Evolutionary conservation across 331 rosid species (phyloP).

Genomic region (Saraca asoca): DNA sequence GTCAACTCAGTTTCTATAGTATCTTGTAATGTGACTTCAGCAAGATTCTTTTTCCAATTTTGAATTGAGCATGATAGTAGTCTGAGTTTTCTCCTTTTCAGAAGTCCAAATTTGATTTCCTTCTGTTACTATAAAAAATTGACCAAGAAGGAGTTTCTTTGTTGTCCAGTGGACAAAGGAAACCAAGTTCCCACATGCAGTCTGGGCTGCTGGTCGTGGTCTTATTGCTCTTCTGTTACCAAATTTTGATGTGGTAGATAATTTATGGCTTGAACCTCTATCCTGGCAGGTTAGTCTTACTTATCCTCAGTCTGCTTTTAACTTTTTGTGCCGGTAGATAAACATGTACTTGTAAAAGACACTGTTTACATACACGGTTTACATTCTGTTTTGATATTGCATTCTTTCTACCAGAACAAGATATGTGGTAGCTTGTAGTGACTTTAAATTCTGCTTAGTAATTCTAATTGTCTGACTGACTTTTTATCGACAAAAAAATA

Average conservation of each 20-base stretch:
- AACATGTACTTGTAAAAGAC: neutral
- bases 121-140: conserved; percentile 34
- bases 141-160: conserved; percentile 27
- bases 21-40: conserved; percentile 28
- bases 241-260: conserved; percentile 82
- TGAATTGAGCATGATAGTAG: conserved; percentile 5
- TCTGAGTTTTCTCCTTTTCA: conserved; percentile 20
- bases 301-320: conserved; percentile 22
- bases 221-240: conserved; percentile 83
- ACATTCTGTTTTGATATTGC: neutral
- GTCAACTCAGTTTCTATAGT: conserved; percentile 17
- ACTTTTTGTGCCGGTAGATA: neutral
- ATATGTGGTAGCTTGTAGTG: conserved; percentile 11
- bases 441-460: neutral
- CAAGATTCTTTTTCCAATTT: conserved; percentile 32
- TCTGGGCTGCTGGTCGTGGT: conserved; percentile 98
- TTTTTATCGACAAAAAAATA: no score
- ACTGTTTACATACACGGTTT: neutral
- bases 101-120: conserved; percentile 28
- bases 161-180: conserved; percentile 84
- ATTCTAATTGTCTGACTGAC: conserved; percentile 2
- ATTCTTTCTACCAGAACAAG: conserved; percentile 6
- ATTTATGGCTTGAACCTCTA: conserved; percentile 93
- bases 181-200: conserved; percentile 91
- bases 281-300: conserved; percentile 88